Evolutionary conservation across 176 grass and related monocot species (phyloP).

Genomic region (Bolboschoenus planiculmis): DNA sequence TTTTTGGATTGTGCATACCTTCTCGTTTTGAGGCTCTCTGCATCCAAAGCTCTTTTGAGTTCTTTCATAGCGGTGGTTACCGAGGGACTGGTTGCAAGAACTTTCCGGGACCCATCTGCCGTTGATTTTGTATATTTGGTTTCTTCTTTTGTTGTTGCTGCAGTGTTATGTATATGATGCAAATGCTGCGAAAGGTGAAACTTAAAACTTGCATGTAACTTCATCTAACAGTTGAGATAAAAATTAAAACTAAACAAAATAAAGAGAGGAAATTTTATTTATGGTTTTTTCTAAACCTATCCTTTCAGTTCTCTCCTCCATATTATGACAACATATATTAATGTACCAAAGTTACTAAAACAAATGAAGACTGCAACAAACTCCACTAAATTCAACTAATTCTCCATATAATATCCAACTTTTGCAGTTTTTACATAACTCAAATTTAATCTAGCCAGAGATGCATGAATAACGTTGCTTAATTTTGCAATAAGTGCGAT

Average conservation of each 20-base stretch:
- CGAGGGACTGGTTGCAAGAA: not conserved
- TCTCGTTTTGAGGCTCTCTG: slow-evolving; percentile 52
- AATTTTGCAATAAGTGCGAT: too few relatives aligned
- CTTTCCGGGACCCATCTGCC: not conserved
- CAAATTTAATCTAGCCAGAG: not conserved
- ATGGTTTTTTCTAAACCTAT: too few relatives aligned
- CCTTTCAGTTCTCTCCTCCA: too few relatives aligned
- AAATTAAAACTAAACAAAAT: too few relatives aligned
- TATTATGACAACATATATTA: too few relatives aligned
- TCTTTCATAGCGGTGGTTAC: not conserved
- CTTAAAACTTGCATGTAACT: not conserved
- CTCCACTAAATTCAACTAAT: too few relatives aligned
- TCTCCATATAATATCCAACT: too few relatives aligned
- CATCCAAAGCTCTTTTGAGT: not conserved
- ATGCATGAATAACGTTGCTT: not conserved
- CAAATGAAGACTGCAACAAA: too few relatives aligned
- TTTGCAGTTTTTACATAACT: too few relatives aligned
- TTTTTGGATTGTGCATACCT: slow-evolving; percentile 24
- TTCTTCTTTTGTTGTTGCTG: not conserved
- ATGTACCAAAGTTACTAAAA: too few relatives aligned
- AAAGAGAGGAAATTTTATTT: too few relatives aligned
- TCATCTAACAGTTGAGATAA: too few relatives aligned
- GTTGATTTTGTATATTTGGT: not conserved
- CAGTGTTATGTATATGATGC: not conserved
- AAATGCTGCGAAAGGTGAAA: not conserved